These are phyloP conservation scores for Pseudomassariella vexata DNA, from an alignment of 2,329 filamentous ascomycete species.

Conservation along the genomic window DNA sequence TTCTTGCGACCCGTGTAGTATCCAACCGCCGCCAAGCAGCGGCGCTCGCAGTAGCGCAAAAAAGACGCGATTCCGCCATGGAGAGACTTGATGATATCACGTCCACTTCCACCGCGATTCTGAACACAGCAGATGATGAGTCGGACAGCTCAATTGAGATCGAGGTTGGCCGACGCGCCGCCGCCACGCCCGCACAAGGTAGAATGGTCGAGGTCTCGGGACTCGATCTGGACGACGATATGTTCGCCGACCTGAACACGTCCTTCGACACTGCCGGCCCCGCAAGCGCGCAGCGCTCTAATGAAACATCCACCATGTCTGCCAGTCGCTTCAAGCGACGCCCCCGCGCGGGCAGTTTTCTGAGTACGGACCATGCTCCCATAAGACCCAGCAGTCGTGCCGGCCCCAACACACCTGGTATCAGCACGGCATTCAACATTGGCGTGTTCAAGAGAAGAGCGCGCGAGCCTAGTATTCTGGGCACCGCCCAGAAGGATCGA, in stretches of 20 bases:
- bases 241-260: slow-evolving; percentile 26
- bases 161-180: slow-evolving; percentile 9
- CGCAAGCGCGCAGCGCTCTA: slow-evolving; percentile 22
- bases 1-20: neutral
- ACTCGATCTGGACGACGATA: slow-evolving; percentile 25
- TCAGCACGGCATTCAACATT: slow-evolving; percentile 40
- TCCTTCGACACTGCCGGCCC: slow-evolving; percentile 21
- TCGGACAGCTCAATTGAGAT: slow-evolving; percentile 16
- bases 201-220: slow-evolving; percentile 22
- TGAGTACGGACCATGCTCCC: slow-evolving; percentile 23
- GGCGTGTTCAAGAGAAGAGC: slow-evolving; percentile 51
- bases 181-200: slow-evolving; percentile 19
- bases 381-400: slow-evolving; percentile 26
- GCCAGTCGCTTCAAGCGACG: slow-evolving; percentile 23
- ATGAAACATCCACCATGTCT: slow-evolving; percentile 24
- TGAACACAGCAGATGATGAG: slow-evolving; percentile 7
- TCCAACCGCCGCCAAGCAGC: slow-evolving; percentile 14
- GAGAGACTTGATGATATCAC: slow-evolving; percentile 24
- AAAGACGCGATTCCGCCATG: slow-evolving; percentile 24
- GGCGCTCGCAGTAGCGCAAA: slow-evolving; percentile 14
- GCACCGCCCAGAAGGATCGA: slow-evolving; percentile 40
- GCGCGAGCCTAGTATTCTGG: slow-evolving; percentile 57
- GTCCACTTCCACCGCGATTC: slow-evolving; percentile 16
- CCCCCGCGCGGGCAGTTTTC: slow-evolving; percentile 26
- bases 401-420: slow-evolving; percentile 23